Conservation (phyloP, 345 rosid species). For the Syzygium aqueum region DNA sequence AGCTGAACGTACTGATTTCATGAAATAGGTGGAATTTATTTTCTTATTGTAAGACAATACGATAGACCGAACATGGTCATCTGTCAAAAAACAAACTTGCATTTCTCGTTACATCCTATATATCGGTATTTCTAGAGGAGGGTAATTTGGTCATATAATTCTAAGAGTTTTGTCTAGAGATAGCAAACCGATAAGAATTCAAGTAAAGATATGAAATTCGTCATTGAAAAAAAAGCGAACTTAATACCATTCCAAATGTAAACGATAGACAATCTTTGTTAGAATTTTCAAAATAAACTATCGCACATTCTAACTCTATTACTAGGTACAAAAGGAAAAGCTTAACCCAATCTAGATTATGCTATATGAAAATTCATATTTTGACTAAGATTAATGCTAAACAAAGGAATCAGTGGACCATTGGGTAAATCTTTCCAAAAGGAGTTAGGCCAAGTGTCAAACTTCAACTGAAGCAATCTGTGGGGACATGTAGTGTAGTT, state of each 20-base stretch:
- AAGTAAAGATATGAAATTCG: neutral
- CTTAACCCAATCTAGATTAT: neutral
- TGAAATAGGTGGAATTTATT: neutral
- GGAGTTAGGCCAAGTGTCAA: neutral
- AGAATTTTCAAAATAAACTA: too few relatives aligned
- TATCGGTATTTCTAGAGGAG: neutral
- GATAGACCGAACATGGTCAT: neutral
- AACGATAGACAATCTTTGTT: too few relatives aligned
- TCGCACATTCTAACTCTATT: too few relatives aligned
- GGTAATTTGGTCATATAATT: neutral
- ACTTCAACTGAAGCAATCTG: neutral
- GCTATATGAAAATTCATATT: neutral
- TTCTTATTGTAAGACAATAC: neutral
- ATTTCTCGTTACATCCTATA: neutral
- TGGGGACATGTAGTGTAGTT: neutral
- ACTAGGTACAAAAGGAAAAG: too few relatives aligned
- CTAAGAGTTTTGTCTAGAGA: neutral
- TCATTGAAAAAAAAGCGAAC: neutral
- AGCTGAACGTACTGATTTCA: neutral
- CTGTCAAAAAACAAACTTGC: neutral
- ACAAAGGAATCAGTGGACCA: neutral
- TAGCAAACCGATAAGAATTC: neutral
- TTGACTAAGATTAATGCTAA: neutral
- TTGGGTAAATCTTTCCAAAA: neutral
- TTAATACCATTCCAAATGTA: too few relatives aligned